Conservation (phyloP, 345 rosid species). For the Mercurialis annua region DNA sequence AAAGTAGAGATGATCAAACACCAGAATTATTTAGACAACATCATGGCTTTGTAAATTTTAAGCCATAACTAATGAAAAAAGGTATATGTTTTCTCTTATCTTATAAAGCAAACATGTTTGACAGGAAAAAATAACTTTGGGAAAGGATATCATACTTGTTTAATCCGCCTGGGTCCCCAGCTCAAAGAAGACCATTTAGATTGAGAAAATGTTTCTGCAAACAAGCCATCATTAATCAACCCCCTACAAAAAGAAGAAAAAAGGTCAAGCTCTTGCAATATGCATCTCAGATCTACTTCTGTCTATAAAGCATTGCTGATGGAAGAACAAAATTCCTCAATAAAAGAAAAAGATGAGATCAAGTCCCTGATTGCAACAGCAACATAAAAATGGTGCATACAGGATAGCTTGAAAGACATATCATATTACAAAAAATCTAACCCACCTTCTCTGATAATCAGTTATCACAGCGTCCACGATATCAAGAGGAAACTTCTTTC, state of each 20-base stretch:
- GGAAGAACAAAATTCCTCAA: background rate
- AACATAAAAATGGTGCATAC: background rate
- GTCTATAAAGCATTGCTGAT: background rate
- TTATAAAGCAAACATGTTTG: background rate
- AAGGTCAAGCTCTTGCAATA: constrained; percentile 9
- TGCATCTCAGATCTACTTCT: background rate
- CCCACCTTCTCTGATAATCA: constrained; percentile 56
- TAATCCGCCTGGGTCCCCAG: constrained; percentile 91
- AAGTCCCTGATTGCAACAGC: background rate
- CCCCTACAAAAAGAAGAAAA: constrained; percentile 48
- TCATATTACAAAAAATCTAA: background rate
- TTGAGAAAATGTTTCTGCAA: constrained; percentile 65
- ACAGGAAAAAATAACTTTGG: background rate
- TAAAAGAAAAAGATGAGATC: background rate
- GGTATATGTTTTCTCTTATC: background rate
- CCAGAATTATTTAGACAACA: background rate
- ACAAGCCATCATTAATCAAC: constrained; percentile 69
- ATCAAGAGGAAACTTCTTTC: constrained; percentile 51
- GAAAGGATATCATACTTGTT: constrained; percentile 52
- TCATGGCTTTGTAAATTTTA: background rate
- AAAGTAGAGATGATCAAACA: no score
- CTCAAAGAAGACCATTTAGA: constrained; percentile 81
- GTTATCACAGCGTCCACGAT: constrained; percentile 46
- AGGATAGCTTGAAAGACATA: background rate
- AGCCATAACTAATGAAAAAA: background rate